Base-by-base conservation (phyloP, 2,329 filamentous ascomycete species). In the Sporothrix variecibatus region DNA sequence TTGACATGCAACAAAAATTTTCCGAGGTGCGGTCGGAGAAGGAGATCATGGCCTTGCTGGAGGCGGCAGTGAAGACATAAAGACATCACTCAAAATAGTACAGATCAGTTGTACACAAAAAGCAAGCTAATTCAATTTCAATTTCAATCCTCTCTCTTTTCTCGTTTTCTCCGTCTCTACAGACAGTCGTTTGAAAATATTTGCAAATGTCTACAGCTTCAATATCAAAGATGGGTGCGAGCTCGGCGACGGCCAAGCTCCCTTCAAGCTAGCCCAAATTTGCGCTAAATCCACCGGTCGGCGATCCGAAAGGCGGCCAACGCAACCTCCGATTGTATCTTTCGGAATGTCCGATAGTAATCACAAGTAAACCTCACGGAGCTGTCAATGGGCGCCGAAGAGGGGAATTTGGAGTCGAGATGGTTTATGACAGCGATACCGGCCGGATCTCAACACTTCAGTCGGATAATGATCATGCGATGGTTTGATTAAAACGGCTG, bases 1-100 rank as follows among this genome's bases (percentile, higher is more conserved):
- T 70, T 56, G 67, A 70, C 46, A 70, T 70, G 67, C 46, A 70
- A 20, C 67, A 70, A 26, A 70, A 70, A n/a, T 70, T 70, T 31
- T 53, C 67, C 26, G 67, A 70, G 15, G 67, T 70, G 46, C 43
- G 67, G 31, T 70, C 67, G 2, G 67, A 70, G 67, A 46, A 17
- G 31, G 67, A 70, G 28, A 34, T 70, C 38, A 7, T 70, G 46
- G 31, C 26, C 7, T 26, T 70, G 31, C 34, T 56, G 67, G 17
- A 53, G 67, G 28, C 20, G 6, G n/a, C 51, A 3, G 51, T 26
- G 4, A 53, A 53, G 51, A 7, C 51, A 26, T 53, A n/a, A 53
- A n/a, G 49, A 20, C 6, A 34, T 34, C 9, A 23, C 17, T 5
- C 26, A 15, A 62, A 62, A 28, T 8, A 56, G 51, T n/a, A n/a